Base-by-base conservation (phyloP, 257 asterid genomes). In the Cinchona pubescens region DNA sequence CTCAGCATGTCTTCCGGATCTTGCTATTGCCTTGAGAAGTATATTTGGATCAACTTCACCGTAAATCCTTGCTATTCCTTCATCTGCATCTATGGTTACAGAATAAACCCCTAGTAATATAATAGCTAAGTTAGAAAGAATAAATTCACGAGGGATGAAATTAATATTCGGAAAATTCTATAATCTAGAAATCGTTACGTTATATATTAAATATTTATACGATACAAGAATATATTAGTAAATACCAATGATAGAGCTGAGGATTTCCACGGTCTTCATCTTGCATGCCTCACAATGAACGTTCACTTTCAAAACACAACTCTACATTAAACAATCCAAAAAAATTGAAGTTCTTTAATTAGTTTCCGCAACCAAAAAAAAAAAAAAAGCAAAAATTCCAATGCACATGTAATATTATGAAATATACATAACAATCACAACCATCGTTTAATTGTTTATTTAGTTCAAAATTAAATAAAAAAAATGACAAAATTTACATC, bases 11-110 rank as follows among this genome's bases (percentile, higher is more conserved):
- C 69, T 66, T 9, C 87, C 87, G 10, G 83, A 77, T 42, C 84
- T 79, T 8, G 78, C 62, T 59, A 86, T 43, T 27, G 90, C 85
- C 61, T 42, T 63, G 4, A 88, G n/a, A 5, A 87, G 84, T 10
- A 48, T 25, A 76, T 79, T 88, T 0, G 90, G 90, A 43, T 88
- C 85, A 18, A 84, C 92, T 68, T 86, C 86, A 2, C 90, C 92
- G 3, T 40, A 12, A 7, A 88, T 78, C 48, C 13, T 75, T 2
- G 76, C 76, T 19, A 68, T 66, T 30, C 77, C 79, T 34, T 53
- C 53, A 43, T 81, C 82, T 0, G 86, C 81, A 42, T 84, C 85
- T 1, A 86, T 59, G 0, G 75, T 53, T 3, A 88, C 78, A 15
- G 81, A 83, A 34, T 80, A 88, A 2, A 80, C 84, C 45, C 91